phyloP scores from a whole-genome alignment of 2,329 filamentous ascomycete genomes.

The Colletotrichum filicis region DNA sequence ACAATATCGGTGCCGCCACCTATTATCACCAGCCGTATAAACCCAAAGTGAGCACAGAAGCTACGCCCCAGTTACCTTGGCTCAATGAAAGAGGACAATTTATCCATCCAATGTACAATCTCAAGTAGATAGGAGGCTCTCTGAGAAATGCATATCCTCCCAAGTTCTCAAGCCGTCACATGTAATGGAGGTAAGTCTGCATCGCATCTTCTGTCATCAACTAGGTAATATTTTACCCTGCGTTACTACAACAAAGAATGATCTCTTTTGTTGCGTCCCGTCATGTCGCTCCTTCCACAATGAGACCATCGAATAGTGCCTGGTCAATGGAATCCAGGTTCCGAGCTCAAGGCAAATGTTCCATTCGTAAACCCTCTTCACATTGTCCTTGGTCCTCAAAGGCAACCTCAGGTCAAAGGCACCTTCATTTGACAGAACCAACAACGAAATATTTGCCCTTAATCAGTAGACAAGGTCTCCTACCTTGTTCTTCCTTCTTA shows the following conservation, averaged over 20 bases:
- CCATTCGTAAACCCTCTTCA: neutral
- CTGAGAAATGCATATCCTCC: neutral
- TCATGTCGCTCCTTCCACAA: neutral
- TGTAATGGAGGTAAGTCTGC: neutral
- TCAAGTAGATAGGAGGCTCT: neutral
- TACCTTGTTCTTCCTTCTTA: neutral
- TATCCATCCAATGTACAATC: neutral
- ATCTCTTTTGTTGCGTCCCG: neutral
- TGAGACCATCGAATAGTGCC: neutral
- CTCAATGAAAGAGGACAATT: neutral
- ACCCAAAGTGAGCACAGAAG: neutral
- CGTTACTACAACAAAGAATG: neutral
- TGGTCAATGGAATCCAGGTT: neutral
- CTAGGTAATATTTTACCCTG: neutral
- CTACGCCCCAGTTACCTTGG: neutral
- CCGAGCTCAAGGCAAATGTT: neutral
- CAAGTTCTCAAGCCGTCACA: neutral
- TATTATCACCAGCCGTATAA: neutral
- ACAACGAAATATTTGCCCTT: neutral
- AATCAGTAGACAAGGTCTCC: neutral
- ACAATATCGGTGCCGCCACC: neutral
- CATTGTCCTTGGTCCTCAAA: neutral
- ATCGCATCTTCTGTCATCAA: neutral
- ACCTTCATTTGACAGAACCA: neutral
- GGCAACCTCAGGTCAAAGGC: neutral